Conservation (phyloP, 768 basidiomycete genomes). For the Auriscalpium microsporum region DNA sequence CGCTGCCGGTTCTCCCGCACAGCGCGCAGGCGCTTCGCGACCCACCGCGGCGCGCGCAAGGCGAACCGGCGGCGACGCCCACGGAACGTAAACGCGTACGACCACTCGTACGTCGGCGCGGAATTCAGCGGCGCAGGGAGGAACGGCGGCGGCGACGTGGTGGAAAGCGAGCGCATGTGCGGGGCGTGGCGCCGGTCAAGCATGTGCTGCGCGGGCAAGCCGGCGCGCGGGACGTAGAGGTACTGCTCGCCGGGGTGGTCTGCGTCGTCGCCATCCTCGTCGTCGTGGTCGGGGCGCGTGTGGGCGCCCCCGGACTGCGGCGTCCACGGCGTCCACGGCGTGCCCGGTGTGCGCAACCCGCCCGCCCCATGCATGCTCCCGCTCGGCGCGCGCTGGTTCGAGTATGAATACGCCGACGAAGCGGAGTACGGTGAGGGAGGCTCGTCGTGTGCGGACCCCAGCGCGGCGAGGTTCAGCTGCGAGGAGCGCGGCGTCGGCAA, state of each 20-base stretch:
- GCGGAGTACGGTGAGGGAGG: neutral
- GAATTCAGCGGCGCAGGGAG: neutral
- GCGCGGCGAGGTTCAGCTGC: neutral
- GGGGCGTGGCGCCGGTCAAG: conserved; percentile 8
- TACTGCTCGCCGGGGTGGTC: conserved; percentile 15
- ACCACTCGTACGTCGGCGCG: conserved; percentile 23
- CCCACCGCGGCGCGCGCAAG: conserved; percentile 30
- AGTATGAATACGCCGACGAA: conserved; percentile 14
- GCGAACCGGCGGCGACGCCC: conserved; percentile 50
- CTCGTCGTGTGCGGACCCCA: neutral
- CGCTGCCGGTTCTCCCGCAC: neutral
- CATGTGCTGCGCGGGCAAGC: neutral
- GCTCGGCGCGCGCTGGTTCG: neutral
- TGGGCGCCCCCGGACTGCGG: neutral
- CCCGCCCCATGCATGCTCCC: neutral
- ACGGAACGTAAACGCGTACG: conserved; percentile 46
- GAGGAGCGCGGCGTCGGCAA: conserved; percentile 4
- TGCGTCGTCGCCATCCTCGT: conserved; percentile 12
- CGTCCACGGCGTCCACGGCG: neutral
- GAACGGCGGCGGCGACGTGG: neutral
- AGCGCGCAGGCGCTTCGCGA: neutral
- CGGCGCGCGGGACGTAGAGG: conserved; percentile 6
- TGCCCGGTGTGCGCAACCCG: neutral
- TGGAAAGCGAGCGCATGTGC: neutral
- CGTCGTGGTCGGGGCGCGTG: neutral